phyloP scores from a whole-genome alignment of 495 filamentous ascomycete species.

The Aspergillus hancockii region DNA sequence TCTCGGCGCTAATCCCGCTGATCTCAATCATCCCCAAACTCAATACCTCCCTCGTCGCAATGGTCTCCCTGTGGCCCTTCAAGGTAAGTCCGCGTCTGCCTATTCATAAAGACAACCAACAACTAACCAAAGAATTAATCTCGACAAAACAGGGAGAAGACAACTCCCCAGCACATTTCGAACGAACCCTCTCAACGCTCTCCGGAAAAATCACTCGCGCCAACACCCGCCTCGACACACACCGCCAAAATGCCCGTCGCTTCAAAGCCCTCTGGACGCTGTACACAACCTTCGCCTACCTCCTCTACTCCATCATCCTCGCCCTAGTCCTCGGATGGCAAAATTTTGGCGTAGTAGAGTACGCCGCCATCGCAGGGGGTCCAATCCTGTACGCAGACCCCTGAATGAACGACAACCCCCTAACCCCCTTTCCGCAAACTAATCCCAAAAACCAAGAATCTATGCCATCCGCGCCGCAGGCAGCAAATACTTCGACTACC shows the following conservation, averaged over 20 bases:
- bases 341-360: constrained; percentile 73
- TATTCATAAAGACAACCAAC: not conserved
- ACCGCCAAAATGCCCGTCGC: constrained; percentile 71
- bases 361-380: constrained; percentile 72
- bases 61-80: constrained; percentile 86
- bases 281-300: constrained; percentile 86
- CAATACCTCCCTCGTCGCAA: constrained; percentile 45
- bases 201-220: constrained; percentile 76
- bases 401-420: not conserved
- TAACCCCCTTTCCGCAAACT: not conserved
- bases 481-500: constrained; percentile 76
- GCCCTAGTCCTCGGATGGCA: constrained; percentile 83
- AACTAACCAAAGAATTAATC: constrained; percentile 9
- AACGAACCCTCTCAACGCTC: constrained; percentile 81
- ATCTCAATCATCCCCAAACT: not conserved
- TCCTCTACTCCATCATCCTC: constrained; percentile 78
- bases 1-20: not conserved
- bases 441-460: constrained; percentile 52
- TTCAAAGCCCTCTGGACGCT: constrained; percentile 86
- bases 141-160: constrained; percentile 63
- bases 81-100: constrained; percentile 48
- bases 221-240: constrained; percentile 67
- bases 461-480: constrained; percentile 61
- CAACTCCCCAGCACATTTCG: constrained; percentile 87
- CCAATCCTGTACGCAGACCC: constrained; percentile 65